Percentiles rank a stretch among this genome's conserved stretches.
phyloP scores from a whole-genome alignment of 345 rosid genomes.

The Pseudoturritis turrita region DNA sequence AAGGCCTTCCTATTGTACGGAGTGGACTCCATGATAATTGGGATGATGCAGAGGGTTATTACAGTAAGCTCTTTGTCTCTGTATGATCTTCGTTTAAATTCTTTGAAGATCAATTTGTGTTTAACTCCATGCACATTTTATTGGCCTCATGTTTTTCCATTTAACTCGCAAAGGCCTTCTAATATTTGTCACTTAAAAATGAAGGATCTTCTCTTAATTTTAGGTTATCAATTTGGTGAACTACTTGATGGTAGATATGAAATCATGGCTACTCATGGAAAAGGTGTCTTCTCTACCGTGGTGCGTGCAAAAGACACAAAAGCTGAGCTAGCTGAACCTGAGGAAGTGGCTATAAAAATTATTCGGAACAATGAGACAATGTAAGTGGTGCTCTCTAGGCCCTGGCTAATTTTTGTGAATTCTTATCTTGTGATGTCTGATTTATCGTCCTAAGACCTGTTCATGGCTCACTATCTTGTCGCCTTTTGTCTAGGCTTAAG shows the following conservation, averaged over 20 bases:
- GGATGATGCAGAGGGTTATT: slow-evolving; percentile 96
- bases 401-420: neutral
- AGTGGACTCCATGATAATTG: slow-evolving; percentile 87
- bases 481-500: slow-evolving; percentile 50
- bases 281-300: slow-evolving; percentile 92
- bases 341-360: slow-evolving; percentile 88
- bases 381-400: slow-evolving; percentile 29
- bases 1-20: slow-evolving; percentile 52
- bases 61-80: slow-evolving; percentile 50
- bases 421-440: neutral
- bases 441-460: neutral
- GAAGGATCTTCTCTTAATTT: neutral
- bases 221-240: slow-evolving; percentile 92
- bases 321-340: slow-evolving; percentile 50
- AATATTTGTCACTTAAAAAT: neutral
- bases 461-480: neutral
- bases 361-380: slow-evolving; percentile 87
- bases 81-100: neutral
- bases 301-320: slow-evolving; percentile 83
- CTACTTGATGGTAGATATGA: slow-evolving; percentile 83
- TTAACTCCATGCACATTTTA: too few species aligned
- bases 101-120: too few species aligned
- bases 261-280: slow-evolving; percentile 87
- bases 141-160: too few species aligned
- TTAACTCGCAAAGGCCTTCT: neutral